Evolutionary conservation across 106 monocot genomes (phyloP), one percentile per base, ranked within the genome.

Genomic region (Acanthochlamys bracteata): DNA sequence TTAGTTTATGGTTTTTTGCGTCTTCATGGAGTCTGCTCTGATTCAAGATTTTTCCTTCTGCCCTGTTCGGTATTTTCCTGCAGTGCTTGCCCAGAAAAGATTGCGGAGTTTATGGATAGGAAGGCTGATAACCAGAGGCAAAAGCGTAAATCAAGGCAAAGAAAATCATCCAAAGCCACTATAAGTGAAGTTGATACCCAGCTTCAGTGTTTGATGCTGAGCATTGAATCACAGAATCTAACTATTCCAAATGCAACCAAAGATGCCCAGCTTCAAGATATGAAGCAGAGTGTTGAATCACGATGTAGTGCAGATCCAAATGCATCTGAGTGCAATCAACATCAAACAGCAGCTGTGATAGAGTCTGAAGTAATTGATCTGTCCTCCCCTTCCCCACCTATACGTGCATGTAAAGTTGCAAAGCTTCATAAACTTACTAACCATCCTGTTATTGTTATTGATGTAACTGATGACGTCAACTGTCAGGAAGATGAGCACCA

Each of bases 1-100:
- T n/a, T 66, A 17, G 7, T 62, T n/a, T 33, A 11, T 47, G n/a
- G 17, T 23, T 25, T 43, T 13, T 8, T 8, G 13, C 13, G 13
- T 52, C 47, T 24, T 40, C 2, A 10, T 33, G 25, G 53, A 40
- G n/a, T n/a, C n/a, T 25, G 43, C 13, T 43, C 13, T 13, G 13
- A 43, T 43, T 43, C 10, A 8, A 7, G 43, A 43, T 43, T 43
- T 43, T 7, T 43, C 43, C 11, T 54, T n/a, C 11, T 54, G 16
- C n/a, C 16, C 7, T 54, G 11, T 54, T 11, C 53, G n/a, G n/a
- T n/a, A 54, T 54, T 16, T 54, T 10, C 27, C 23, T 67, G 59
- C 74, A 92, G 93, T 78, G 93, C 89, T 10, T 93, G 93, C 70
- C 85, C 88, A 10, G 93, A 89, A 66, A 93, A 64, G 66, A 78